A percentile compares a stretch with the other conserved stretches of the same genome.
Conservation (phyloP, 352 stramenopile species). For the Globisporangium megalacanthum region DNA sequence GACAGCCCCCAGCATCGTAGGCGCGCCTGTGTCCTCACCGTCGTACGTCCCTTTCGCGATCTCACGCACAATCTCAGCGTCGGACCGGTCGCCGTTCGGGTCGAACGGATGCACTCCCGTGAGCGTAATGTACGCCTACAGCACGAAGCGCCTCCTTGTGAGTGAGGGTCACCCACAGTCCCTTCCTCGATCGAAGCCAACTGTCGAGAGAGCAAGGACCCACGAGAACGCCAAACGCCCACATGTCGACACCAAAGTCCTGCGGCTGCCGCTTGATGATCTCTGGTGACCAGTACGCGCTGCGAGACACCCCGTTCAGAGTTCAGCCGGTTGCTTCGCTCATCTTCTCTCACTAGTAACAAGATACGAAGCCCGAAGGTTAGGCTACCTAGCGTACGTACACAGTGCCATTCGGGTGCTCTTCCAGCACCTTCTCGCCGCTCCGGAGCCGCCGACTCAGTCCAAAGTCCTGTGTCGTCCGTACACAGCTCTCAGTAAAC, state of each 20-base stretch:
- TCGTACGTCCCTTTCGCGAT: slow-evolving; percentile 59
- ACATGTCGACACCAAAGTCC: slow-evolving; percentile 75
- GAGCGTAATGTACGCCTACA: slow-evolving; percentile 64
- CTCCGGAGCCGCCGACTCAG: slow-evolving; percentile 37
- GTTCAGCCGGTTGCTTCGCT: not conserved
- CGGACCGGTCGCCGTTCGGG: slow-evolving; percentile 56
- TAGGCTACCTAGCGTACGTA: slow-evolving; percentile 16
- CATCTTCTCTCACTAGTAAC: too few relatives aligned
- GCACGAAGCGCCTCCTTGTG: not conserved
- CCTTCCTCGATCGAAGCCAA: not conserved
- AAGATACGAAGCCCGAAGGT: too few relatives aligned
- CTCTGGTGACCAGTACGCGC: slow-evolving; percentile 75
- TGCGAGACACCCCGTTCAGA: slow-evolving; percentile 15
- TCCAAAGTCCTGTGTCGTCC: slow-evolving; percentile 51
- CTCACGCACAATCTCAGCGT: slow-evolving; percentile 61
- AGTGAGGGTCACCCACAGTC: too few relatives aligned
- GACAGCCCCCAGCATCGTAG: not conserved
- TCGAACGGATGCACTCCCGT: slow-evolving; percentile 77
- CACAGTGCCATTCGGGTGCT: slow-evolving; percentile 59
- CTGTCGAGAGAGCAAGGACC: not conserved
- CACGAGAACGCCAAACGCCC: slow-evolving; percentile 73
- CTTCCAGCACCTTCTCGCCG: slow-evolving; percentile 46
- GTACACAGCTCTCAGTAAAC: too few relatives aligned
- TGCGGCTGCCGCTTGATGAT: slow-evolving; percentile 67
- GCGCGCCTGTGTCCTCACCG: slow-evolving; percentile 16